Evolutionary conservation across 768 basidiomycete genomes (phyloP), one percentile per base, ranked within the genome.

Genomic region (Mrakia frigida): DNA sequence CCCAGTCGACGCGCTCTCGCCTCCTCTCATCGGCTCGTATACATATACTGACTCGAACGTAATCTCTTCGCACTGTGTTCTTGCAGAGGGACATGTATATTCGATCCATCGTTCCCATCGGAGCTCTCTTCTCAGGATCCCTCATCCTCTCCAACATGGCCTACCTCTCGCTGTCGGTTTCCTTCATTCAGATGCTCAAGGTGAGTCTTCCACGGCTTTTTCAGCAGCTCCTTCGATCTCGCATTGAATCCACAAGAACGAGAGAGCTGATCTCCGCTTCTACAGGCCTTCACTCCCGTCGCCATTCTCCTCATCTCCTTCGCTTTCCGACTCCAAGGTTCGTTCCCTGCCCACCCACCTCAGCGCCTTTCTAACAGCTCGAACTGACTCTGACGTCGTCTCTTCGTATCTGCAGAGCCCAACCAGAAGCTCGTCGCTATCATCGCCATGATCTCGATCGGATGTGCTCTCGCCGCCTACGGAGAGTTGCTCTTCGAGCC

Each of bases 131-230:
- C 87, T 92, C 91, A 50, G 96, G 90, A 35, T 93, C 91, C 77
- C 88, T 98, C 74, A 89, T 98, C 80, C 86, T 95, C 76, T 91
- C 90, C 85, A 98, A 98, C 84, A 92, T 91, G 2, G 94, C 94
- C 3, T 96, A 95, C 83, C 89, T 97, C 31, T 90, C 93, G 80
- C 88, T 98, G 79, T 91, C 90, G 79, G 93, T 96, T 16, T 80
- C 82, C 0, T 82, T 80, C 74, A 82, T 82, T 43, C 79, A 81
- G 70, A 80, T 80, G 81, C 89, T 95, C 82, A 94, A 94, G 88
- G 91, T 90, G 56, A 50, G 85, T 80, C 4, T 50, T 50, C 46
- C 43, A n/a, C n/a, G n/a, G n/a, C n/a, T 16, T 46, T 16, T 14
- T 10, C 43, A 16, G 16, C 56, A 21, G 37, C 21, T 63, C 28